Evolutionary conservation across 371 early-diverging fungal species (phyloP).

Genomic region (Circinella umbellata): DNA sequence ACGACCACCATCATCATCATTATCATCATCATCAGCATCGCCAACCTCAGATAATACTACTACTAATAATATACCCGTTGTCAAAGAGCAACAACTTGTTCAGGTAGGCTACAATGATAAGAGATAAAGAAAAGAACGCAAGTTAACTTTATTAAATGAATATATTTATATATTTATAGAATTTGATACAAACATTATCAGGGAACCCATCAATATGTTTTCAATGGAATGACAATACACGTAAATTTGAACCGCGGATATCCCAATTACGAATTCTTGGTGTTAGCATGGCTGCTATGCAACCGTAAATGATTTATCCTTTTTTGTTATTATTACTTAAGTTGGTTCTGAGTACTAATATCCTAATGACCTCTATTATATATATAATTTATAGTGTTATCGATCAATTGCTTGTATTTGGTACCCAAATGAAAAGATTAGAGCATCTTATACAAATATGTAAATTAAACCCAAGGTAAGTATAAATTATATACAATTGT

Average conservation of each 20-base stretch:
- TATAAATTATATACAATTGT: no score
- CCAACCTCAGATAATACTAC: no score
- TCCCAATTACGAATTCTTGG: conserved; percentile 45
- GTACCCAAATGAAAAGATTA: conserved; percentile 40
- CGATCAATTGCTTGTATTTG: conserved; percentile 34
- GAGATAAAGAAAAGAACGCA: no score
- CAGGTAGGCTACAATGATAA: conserved; percentile 16
- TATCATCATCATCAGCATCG: no score
- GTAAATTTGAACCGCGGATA: conserved; percentile 33
- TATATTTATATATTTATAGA: background rate
- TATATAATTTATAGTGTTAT: conserved; percentile 18
- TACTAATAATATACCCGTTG: background rate
- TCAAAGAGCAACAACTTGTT: conserved; percentile 25
- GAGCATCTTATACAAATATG: conserved; percentile 37
- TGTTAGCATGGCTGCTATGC: conserved; percentile 34
- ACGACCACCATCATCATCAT: no score
- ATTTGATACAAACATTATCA: conserved; percentile 6
- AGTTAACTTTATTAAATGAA: no score
- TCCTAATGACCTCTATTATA: no score
- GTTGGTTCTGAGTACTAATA: no score
- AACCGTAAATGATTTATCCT: conserved; percentile 18
- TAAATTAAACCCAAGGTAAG: conserved; percentile 39
- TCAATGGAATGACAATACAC: conserved; percentile 23
- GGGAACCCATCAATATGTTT: conserved; percentile 41
- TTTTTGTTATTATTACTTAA: no score